Evolutionary conservation across 2,329 filamentous ascomycete species (phyloP).

Genomic region (Talaromyces rugulosus): DNA sequence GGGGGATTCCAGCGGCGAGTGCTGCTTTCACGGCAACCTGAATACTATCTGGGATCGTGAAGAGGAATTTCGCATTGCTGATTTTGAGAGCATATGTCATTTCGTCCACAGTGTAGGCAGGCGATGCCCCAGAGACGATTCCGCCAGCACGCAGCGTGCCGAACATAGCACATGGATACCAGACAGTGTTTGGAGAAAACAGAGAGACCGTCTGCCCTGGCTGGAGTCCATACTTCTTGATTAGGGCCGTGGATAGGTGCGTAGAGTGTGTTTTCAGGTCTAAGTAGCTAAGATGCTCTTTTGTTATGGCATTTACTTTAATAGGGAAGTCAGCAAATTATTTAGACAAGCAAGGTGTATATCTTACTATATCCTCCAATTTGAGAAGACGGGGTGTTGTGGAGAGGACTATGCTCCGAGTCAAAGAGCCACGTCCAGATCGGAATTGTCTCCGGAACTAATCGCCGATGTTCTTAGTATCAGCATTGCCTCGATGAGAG

Average conservation of each 20-base stretch:
- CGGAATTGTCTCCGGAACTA: not conserved
- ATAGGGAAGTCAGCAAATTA: slow-evolving; percentile 30
- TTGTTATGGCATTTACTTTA: slow-evolving; percentile 55
- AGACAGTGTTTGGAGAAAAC: slow-evolving; percentile 62
- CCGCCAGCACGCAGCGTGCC: slow-evolving; percentile 52
- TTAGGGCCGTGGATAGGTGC: slow-evolving; percentile 57
- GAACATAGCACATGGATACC: slow-evolving; percentile 63
- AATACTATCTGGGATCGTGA: slow-evolving; percentile 54
- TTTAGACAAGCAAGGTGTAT: not conserved
- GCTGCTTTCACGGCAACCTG: slow-evolving; percentile 53
- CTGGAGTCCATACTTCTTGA: slow-evolving; percentile 51
- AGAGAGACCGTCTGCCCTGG: slow-evolving; percentile 56
- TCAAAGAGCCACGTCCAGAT: slow-evolving; percentile 60
- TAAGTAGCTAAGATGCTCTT: slow-evolving; percentile 55
- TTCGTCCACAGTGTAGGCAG: slow-evolving; percentile 64
- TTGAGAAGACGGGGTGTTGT: slow-evolving; percentile 25
- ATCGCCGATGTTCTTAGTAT: not conserved
- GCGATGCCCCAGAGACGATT: slow-evolving; percentile 58
- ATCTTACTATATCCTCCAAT: not conserved
- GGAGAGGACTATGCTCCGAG: slow-evolving; percentile 48
- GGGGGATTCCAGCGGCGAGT: slow-evolving; percentile 50
- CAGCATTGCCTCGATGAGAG: not conserved
- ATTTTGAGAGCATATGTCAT: slow-evolving; percentile 62
- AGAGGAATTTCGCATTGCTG: slow-evolving; percentile 53
- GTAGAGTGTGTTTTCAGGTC: slow-evolving; percentile 56